Percentiles rank a stretch among this genome's conserved stretches.
Evolutionary conservation across 2,329 filamentous ascomycete species (phyloP).

Genomic region (Fusarium sp.): DNA sequence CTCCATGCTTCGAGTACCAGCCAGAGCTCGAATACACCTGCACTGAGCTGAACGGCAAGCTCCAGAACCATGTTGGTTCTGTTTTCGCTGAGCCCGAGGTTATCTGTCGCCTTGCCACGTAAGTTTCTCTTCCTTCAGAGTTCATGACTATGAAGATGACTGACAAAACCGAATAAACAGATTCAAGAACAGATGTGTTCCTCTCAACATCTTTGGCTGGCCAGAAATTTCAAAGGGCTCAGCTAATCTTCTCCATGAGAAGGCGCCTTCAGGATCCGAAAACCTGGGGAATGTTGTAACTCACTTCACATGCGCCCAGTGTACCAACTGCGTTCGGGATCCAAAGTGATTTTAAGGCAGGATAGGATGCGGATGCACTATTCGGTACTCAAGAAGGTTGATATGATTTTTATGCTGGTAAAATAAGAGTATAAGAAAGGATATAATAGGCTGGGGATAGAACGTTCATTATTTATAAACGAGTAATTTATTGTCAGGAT

Average conservation of each 20-base stretch:
- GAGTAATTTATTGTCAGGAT: slow-evolving; percentile 17
- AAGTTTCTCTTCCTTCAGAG: not conserved
- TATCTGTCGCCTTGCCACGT: slow-evolving; percentile 45
- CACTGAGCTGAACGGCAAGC: slow-evolving; percentile 34
- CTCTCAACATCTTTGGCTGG: slow-evolving; percentile 44
- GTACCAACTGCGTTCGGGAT: slow-evolving; percentile 40
- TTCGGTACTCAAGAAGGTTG: not conserved
- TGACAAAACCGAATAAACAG: slow-evolving; percentile 25
- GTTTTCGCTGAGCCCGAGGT: slow-evolving; percentile 44
- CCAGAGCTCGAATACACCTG: slow-evolving; percentile 45
- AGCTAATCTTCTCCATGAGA: slow-evolving; percentile 38
- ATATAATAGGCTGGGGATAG: slow-evolving; percentile 2
- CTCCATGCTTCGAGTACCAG: slow-evolving; percentile 42
- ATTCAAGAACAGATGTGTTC: slow-evolving; percentile 29
- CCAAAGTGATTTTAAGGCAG: not conserved
- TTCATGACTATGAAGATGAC: not conserved
- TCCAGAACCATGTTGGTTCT: slow-evolving; percentile 44
- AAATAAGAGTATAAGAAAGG: not conserved
- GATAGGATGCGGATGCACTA: not conserved
- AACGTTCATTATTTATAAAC: not conserved
- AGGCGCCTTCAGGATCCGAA: slow-evolving; percentile 18
- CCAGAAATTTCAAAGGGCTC: slow-evolving; percentile 44
- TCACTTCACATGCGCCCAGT: slow-evolving; percentile 46
- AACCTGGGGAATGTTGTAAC: slow-evolving; percentile 39
- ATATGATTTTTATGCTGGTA: not conserved